Evolutionary conservation across 352 stramenopile species (phyloP).

Genomic region (Phytopythium boreale): DNA sequence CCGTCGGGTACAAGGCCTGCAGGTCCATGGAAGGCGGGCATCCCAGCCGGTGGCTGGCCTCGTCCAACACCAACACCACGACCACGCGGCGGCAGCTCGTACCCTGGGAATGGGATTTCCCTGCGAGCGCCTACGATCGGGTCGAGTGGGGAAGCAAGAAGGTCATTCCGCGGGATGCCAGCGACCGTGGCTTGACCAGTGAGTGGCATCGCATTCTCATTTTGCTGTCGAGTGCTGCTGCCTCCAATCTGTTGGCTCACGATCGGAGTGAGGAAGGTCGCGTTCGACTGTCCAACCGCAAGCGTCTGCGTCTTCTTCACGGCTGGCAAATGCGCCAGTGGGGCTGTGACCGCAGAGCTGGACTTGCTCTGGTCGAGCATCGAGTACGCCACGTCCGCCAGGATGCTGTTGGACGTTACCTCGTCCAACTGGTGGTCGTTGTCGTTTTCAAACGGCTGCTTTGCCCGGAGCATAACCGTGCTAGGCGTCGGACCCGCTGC

Average conservation of each 20-base stretch:
- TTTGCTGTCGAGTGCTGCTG: not conserved
- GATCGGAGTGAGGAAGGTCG: not conserved
- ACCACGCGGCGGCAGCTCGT: constrained; percentile 5
- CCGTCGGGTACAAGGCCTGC: not conserved
- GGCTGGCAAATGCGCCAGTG: not conserved
- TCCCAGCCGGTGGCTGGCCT: not conserved
- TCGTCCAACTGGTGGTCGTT: constrained; percentile 21
- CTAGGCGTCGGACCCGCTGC: constrained; percentile 6
- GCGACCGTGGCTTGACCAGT: not conserved
- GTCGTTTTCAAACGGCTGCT: constrained; percentile 14
- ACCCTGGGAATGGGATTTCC: not conserved
- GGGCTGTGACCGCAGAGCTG: not conserved
- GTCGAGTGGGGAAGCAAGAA: not conserved
- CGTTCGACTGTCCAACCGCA: not conserved
- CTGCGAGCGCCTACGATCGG: not conserved
- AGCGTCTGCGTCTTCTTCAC: constrained; percentile 7
- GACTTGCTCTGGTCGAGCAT: constrained; percentile 14
- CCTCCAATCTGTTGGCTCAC: not conserved
- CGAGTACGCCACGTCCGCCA: constrained; percentile 30
- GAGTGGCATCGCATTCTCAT: not conserved
- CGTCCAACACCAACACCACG: constrained; percentile 1
- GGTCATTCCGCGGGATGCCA: not conserved
- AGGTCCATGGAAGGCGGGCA: not conserved
- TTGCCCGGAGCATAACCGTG: constrained; percentile 15
- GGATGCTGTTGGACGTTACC: constrained; percentile 9